Evolutionary conservation across 352 stramenopile species (phyloP).

Genomic region (Aphanomyces invadans): DNA sequence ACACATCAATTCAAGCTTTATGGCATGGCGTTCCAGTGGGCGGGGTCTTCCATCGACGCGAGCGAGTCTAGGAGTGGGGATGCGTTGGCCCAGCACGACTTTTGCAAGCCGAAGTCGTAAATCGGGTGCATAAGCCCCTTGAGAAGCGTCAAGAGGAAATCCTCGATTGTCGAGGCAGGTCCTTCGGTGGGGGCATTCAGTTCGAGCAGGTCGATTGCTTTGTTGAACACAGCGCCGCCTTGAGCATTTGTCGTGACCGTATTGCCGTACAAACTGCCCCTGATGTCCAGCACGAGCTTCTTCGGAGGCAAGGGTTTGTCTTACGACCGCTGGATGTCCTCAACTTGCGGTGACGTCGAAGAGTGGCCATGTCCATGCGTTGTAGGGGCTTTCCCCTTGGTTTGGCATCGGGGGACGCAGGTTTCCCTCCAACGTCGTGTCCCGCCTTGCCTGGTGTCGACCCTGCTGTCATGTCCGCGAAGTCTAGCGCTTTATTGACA

Average conservation of each 20-base stretch:
- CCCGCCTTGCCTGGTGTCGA: conserved; percentile 6
- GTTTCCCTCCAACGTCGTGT: conserved; percentile 29
- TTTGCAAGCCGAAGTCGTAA: too few relatives aligned
- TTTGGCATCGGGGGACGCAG: conserved; percentile 8
- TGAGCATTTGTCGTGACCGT: conserved; percentile 26
- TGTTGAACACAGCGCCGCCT: conserved; percentile 27
- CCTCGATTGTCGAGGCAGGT: not conserved
- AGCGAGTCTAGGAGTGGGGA: too few relatives aligned
- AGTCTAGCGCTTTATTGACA: conserved; percentile 62
- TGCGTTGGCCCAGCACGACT: too few relatives aligned
- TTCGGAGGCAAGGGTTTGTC: conserved; percentile 65
- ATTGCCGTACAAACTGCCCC: conserved; percentile 48
- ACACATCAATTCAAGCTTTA: too few relatives aligned
- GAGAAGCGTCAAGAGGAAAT: too few relatives aligned
- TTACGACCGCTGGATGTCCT: conserved; percentile 36
- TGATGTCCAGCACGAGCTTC: conserved; percentile 50
- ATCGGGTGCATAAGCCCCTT: too few relatives aligned
- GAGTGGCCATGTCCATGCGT: conserved; percentile 28
- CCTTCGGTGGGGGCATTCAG: not conserved
- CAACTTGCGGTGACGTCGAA: too few relatives aligned
- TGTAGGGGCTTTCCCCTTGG: not conserved
- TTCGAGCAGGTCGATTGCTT: conserved; percentile 27
- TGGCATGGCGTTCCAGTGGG: too few relatives aligned
- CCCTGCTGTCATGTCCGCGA: conserved; percentile 29
- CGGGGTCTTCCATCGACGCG: too few relatives aligned